phyloP scores from a whole-genome alignment of 179 eudicot species.

The Drosera spatulata region DNA sequence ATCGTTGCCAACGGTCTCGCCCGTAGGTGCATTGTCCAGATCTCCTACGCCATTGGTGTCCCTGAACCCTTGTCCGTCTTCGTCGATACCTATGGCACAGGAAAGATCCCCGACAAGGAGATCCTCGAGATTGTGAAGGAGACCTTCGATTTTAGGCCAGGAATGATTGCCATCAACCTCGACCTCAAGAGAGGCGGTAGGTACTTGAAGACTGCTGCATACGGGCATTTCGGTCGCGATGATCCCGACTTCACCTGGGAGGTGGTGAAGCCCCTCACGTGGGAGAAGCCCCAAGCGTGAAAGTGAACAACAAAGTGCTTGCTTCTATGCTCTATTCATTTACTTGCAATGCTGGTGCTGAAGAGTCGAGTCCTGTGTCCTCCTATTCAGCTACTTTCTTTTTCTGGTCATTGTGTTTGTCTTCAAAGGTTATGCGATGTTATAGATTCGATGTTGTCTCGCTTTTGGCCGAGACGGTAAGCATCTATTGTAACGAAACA shows the following conservation, averaged over 20 bases:
- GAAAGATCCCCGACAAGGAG: conserved; percentile 3
- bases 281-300: conserved; percentile 10
- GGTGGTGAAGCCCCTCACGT: not conserved
- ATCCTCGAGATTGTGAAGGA: not conserved
- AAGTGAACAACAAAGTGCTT: not conserved
- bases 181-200: conserved; percentile 32
- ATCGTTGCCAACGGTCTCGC: conserved; percentile 1
- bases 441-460: no score
- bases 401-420: no score
- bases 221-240: no score
- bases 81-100: conserved; percentile 1
- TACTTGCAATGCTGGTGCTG: no score
- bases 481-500: no score
- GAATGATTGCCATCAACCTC: conserved; percentile 19
- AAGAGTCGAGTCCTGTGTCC: no score
- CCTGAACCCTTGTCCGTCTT: conserved; percentile 4
- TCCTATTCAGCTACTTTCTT: no score
- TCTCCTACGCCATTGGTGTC: conserved; percentile 3
- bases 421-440: no score
- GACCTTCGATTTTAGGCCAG: conserved; percentile 17
- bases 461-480: no score
- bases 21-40: not conserved
- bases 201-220: conserved; percentile 17
- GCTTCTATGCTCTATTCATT: no score
- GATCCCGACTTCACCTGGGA: no score